Conservation (phyloP, 176 grass and related monocot genomes). For the Thinopyrum elongatum region DNA sequence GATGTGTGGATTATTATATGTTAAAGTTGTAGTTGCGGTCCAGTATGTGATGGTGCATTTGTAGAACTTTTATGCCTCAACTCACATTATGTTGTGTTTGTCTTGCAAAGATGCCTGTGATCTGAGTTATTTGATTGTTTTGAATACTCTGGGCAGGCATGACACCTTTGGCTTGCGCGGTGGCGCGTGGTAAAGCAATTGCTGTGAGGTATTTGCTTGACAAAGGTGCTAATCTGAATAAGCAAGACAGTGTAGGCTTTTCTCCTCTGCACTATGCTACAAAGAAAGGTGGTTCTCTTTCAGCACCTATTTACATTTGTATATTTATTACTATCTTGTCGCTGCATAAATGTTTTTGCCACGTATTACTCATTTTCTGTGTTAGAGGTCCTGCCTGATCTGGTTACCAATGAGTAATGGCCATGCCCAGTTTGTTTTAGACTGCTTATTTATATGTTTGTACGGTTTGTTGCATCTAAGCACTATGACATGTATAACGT, state of each 20-base stretch:
- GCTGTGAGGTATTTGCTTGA: constrained; percentile 41
- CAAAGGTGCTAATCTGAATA: constrained; percentile 35
- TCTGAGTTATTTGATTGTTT: not conserved
- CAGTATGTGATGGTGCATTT: not conserved
- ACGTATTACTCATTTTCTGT: not conserved
- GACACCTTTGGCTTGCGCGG: constrained; percentile 38
- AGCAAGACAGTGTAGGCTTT: constrained; percentile 23
- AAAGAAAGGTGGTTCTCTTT: constrained; percentile 29
- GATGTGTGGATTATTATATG: not conserved
- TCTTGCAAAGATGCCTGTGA: not conserved
- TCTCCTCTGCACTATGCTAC: constrained; percentile 41
- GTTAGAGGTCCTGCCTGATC: not conserved
- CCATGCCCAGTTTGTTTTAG: not conserved
- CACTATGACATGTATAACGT: not conserved
- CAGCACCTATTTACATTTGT: not conserved
- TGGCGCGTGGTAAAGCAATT: constrained; percentile 21
- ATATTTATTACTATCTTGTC: not conserved
- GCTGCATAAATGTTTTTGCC: not conserved
- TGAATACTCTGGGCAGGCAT: constrained; percentile 17
- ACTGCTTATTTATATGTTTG: not conserved
- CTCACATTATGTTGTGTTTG: not conserved
- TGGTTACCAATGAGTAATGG: not conserved
- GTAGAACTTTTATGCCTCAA: not conserved
- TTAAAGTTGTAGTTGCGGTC: not conserved
- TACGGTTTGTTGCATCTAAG: not conserved